phyloP scores from a whole-genome alignment of 2,329 filamentous ascomycete species.

The Aspergillus sp. region DNA sequence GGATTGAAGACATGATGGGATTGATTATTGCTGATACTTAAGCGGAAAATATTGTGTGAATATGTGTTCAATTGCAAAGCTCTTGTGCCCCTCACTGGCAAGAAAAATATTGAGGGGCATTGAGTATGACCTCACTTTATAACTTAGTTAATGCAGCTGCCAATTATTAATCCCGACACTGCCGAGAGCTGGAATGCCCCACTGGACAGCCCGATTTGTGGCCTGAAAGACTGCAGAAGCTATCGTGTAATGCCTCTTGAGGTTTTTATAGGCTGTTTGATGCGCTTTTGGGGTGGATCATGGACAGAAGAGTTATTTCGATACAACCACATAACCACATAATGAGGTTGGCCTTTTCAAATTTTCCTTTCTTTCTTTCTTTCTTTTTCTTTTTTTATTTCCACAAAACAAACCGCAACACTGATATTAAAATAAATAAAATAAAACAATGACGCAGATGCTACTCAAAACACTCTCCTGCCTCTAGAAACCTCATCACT shows the following conservation, averaged over 20 bases:
- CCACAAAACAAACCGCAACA: neutral
- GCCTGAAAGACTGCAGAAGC: too few species aligned
- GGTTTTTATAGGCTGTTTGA: too few species aligned
- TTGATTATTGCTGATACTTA: too few species aligned
- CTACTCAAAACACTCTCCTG: neutral
- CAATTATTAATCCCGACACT: neutral
- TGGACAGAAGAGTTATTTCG: neutral
- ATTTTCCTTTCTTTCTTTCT: neutral
- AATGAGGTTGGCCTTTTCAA: neutral
- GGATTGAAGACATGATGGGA: constrained; percentile 16
- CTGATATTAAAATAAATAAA: neutral
- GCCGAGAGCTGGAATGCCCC: neutral
- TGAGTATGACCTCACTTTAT: neutral
- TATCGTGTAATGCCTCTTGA: too few species aligned
- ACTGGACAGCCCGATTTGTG: neutral
- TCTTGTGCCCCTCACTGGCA: neutral
- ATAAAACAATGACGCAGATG: neutral
- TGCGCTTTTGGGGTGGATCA: too few species aligned
- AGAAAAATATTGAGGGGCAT: neutral
- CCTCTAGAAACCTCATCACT: neutral
- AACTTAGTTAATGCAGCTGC: neutral
- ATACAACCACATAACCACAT: neutral
- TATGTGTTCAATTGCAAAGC: neutral
- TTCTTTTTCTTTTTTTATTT: neutral
- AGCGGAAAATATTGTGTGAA: neutral